Evolutionary conservation across 768 basidiomycete species (phyloP).

Genomic region (Fomitopsis pulvina): DNA sequence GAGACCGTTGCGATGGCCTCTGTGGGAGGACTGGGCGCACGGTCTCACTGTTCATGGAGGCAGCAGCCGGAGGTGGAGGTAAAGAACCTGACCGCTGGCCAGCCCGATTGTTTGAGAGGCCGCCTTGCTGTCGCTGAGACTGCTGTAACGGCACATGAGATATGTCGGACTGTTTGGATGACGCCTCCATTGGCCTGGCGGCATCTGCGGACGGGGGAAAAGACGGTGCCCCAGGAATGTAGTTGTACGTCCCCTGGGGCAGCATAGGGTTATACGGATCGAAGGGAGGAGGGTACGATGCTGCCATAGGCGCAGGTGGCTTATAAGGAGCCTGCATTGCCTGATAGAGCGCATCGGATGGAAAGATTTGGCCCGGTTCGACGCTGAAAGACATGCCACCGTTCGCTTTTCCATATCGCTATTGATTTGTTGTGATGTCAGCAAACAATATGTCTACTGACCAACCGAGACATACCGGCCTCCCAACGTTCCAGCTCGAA

Average conservation of each 20-base stretch:
- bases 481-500: neutral
- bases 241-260: neutral
- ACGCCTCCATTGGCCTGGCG: neutral
- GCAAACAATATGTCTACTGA: neutral
- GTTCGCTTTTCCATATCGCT: neutral
- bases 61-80: neutral
- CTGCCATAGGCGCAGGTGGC: neutral
- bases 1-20: neutral
- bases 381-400: constrained; percentile 18
- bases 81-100: no score
- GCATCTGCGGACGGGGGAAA: neutral
- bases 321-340: neutral
- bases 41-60: neutral
- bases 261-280: neutral
- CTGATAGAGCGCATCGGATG: constrained; percentile 7
- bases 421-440: neutral
- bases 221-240: neutral
- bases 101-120: neutral
- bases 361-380: constrained; percentile 27
- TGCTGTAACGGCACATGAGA: neutral
- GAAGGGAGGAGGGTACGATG: neutral
- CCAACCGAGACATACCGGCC: neutral
- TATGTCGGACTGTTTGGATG: neutral
- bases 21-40: neutral
- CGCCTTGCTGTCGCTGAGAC: neutral